phyloP scores from a whole-genome alignment of 2,329 filamentous ascomycete species.

The Diaporthe ilicicola region DNA sequence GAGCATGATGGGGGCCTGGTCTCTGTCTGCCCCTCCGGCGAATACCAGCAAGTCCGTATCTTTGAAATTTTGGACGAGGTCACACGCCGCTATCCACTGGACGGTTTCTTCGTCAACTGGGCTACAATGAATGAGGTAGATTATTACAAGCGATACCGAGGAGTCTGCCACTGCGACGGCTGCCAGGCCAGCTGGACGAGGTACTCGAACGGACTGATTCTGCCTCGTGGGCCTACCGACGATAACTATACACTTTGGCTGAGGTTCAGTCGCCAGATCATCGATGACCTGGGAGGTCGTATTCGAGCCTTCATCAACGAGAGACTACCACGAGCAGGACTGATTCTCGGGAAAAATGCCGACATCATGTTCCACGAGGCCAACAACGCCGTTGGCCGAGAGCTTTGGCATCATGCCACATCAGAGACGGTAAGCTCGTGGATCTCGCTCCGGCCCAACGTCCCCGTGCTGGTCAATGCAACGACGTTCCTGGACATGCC shows the following conservation, averaged over 20 bases:
- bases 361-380: no score
- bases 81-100: constrained; percentile 31
- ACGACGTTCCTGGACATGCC: no score
- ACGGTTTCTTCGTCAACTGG: constrained; percentile 38
- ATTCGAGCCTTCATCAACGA: no score
- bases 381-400: no score
- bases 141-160: constrained; percentile 34
- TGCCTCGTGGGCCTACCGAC: neutral
- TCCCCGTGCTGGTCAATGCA: no score
- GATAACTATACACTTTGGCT: neutral
- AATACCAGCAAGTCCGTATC: constrained; percentile 3
- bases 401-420: no score
- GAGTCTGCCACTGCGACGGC: constrained; percentile 33
- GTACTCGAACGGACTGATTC: neutral
- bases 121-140: constrained; percentile 34
- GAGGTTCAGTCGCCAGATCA: neutral
- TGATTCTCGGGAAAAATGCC: no score
- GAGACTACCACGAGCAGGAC: no score
- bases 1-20: neutral
- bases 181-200: neutral
- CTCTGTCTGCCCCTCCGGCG: neutral
- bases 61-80: constrained; percentile 35
- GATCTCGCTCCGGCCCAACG: no score
- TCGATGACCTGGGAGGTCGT: neutral
- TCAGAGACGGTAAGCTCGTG: no score